phyloP scores from a whole-genome alignment of 1,284 basidiomycete genomes.

The Apiotrichum veenhuisii region DNA sequence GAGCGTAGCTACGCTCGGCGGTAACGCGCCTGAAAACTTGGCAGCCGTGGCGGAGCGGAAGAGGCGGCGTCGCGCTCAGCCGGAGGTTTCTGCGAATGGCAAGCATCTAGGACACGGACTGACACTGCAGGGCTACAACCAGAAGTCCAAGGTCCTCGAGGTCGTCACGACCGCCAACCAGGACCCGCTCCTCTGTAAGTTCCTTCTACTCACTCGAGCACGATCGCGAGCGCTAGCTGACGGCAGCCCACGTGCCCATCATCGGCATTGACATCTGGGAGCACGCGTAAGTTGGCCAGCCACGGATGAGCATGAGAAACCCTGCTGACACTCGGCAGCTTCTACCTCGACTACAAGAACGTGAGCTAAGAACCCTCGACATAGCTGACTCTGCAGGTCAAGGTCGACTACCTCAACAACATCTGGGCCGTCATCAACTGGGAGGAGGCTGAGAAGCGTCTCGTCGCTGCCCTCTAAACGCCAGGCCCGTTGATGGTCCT shows the following conservation, averaged over 20 bases:
- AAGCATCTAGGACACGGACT: neutral
- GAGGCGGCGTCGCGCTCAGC: too few relatives aligned
- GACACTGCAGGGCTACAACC: conserved; percentile 63
- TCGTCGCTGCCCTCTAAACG: conserved; percentile 56
- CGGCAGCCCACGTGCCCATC: conserved; percentile 73
- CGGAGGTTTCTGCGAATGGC: too few relatives aligned
- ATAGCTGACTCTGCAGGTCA: conserved; percentile 44
- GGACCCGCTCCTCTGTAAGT: conserved; percentile 74
- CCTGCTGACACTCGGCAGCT: conserved; percentile 40
- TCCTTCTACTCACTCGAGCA: neutral
- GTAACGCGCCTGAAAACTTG: too few relatives aligned
- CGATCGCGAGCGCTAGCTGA: neutral
- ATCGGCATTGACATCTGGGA: conserved; percentile 95
- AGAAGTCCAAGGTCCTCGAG: conserved; percentile 70
- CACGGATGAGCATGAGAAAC: neutral
- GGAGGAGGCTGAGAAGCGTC: conserved; percentile 75
- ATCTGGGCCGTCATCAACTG: conserved; percentile 94
- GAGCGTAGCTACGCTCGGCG: too few relatives aligned
- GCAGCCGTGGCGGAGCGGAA: too few relatives aligned
- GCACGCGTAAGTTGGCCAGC: conserved; percentile 37
- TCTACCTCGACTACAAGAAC: conserved; percentile 88
- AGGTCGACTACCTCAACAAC: conserved; percentile 80
- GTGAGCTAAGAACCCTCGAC: conserved; percentile 46
- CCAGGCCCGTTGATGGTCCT: too few relatives aligned
- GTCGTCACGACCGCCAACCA: conserved; percentile 91